Conservation (phyloP, 108 stramenopile species). For the Craspedostauros australis region DNA sequence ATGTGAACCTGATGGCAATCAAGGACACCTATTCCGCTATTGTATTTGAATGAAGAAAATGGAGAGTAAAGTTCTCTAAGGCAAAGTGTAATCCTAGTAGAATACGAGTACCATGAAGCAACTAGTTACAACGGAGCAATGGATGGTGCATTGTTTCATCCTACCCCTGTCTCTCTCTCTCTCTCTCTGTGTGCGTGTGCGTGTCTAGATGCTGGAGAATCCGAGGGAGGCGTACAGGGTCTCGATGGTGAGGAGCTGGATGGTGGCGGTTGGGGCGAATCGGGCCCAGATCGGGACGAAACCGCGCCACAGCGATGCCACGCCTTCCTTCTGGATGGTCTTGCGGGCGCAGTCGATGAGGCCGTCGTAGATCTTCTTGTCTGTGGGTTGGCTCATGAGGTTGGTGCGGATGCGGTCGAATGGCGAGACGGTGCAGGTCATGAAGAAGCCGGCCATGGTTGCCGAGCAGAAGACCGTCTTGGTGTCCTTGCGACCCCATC, state of each 20-base stretch:
- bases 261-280: slow-evolving; percentile 38
- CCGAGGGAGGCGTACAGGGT: slow-evolving; percentile 8
- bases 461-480: slow-evolving; percentile 10
- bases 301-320: slow-evolving; percentile 23
- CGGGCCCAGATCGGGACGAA: slow-evolving; percentile 46
- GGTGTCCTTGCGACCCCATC: slow-evolving; percentile 26
- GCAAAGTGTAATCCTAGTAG: too few species aligned
- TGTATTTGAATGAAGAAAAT: too few species aligned
- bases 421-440: slow-evolving; percentile 31
- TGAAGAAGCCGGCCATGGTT: slow-evolving; percentile 7
- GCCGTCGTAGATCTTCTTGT: slow-evolving; percentile 29
- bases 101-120: too few species aligned
- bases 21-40: too few species aligned
- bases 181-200: too few species aligned
- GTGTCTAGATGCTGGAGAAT: slow-evolving; percentile 11
- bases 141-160: too few species aligned
- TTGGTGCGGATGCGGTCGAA: slow-evolving; percentile 30
- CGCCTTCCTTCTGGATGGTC: slow-evolving; percentile 28
- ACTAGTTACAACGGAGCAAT: too few species aligned
- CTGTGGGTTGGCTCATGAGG: slow-evolving; percentile 40
- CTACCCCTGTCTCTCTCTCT: too few species aligned
- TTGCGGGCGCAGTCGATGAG: slow-evolving; percentile 32
- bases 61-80: too few species aligned
- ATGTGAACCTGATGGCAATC: too few species aligned
- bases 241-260: slow-evolving; percentile 43